Evolutionary conservation across 495 filamentous ascomycete species (phyloP), one percentile per base, ranked within the genome.

Genomic region (Lophiotrema nucula): DNA sequence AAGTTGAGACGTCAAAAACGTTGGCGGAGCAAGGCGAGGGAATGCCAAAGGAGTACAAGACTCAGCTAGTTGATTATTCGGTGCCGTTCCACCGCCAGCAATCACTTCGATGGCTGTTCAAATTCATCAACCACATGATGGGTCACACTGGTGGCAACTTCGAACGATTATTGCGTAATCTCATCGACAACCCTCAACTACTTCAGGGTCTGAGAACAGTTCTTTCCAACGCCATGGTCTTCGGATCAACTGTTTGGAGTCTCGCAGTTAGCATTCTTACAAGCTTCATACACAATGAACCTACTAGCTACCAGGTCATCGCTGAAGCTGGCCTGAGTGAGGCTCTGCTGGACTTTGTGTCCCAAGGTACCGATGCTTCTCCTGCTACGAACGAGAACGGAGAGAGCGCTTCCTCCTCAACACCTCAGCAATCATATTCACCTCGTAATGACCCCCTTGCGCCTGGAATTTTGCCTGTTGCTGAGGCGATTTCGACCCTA

Each of bases 221-320:
- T n/a, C 88, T 96, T 51, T 80, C 83, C 50, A 87, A 96, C 56
- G 84, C 84, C 23, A 70, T 72, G 13, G 75, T 88, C 15, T 99
- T 90, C 69, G 95, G 95, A 38, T 89, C 90, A 12, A 83, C 88
- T 61, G 89, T 97, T 15, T 99, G 95, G 95, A 95, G 90, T 52
- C 88, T 88, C 67, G 87, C 89, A 16, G 88, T 93, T 53, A 88
- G 86, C 60, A 90, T 97, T 62, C 78, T 97, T 24, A 92, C 88
- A 71, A 92, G 86, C 66, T 97, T 97, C 76, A 96, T 99, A 56
- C 95, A 99, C 72, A 97, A 97, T 68, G 95, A 99, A 65, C 95
- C 95, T 2, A 97, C 95, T 3, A 99, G 95, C 67, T 97, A 97
- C 67, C 84, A 88, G 24, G 89, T 95, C 16, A 91, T 99, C 62